Percentiles rank a stretch among this genome's conserved stretches.
Conservation (phyloP, 2,329 filamentous ascomycete genomes). For the Aspergillus sp. region DNA sequence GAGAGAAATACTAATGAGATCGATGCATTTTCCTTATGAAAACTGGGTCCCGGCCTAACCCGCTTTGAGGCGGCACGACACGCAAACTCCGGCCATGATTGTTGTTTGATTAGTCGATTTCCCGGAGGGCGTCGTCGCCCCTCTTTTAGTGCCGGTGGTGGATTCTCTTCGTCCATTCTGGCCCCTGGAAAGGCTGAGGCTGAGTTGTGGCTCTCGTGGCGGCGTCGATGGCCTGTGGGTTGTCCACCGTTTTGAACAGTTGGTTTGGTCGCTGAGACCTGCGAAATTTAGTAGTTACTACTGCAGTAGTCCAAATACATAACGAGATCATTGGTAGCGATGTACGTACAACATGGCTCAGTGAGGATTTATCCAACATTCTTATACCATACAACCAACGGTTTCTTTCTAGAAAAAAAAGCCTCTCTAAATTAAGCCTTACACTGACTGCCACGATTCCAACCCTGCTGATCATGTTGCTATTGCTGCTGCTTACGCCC, state of each 20-base stretch:
- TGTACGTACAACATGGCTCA: too few relatives aligned
- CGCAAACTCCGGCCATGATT: not conserved
- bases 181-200: conserved; percentile 9
- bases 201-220: conserved; percentile 13
- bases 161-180: conserved; percentile 6
- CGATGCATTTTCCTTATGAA: conserved; percentile 3
- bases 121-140: conserved; percentile 1
- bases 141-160: not conserved
- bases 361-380: too few relatives aligned
- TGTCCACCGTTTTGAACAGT: too few relatives aligned
- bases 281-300: too few relatives aligned
- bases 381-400: not conserved
- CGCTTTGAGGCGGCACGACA: conserved; percentile 6
- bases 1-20: conserved; percentile 1
- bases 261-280: too few relatives aligned
- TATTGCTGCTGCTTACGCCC: not conserved
- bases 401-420: too few relatives aligned
- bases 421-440: not conserved
- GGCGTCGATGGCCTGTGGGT: not conserved
- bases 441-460: not conserved
- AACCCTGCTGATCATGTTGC: not conserved
- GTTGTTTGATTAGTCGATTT: not conserved
- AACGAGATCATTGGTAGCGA: too few relatives aligned
- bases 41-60: conserved; percentile 5
- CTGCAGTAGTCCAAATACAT: too few relatives aligned